Evolutionary conservation across 2,329 filamentous ascomycete genomes (phyloP).

Genomic region (Fusarium poae): DNA sequence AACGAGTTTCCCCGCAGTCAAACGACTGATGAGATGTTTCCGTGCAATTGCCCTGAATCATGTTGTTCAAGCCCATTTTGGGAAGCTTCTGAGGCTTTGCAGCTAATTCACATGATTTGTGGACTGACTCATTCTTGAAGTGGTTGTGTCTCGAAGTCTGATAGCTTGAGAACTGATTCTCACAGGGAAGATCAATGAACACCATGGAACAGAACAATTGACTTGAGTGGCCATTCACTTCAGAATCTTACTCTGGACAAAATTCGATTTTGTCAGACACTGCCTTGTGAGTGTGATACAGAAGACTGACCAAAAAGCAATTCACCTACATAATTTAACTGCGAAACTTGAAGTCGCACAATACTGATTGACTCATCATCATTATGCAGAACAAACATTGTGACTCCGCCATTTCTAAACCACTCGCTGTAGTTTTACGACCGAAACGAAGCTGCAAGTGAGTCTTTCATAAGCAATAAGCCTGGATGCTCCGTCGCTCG

Average conservation of each 20-base stretch:
- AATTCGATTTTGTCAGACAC: no score
- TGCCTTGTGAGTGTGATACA: background rate
- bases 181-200: background rate
- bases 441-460: background rate
- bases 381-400: background rate
- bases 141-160: no score
- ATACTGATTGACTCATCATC: no score
- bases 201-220: background rate
- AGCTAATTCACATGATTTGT: no score
- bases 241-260: no score
- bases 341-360: background rate
- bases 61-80: background rate
- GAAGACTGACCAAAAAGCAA: background rate
- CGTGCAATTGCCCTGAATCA: background rate
- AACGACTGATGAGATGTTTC: background rate
- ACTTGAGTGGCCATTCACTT: fast-evolving
- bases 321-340: fast-evolving
- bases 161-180: no score
- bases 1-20: background rate
- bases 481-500: background rate
- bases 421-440: background rate
- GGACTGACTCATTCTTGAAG: fast-evolving
- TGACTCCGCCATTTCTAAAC: fast-evolving
- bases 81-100: background rate
- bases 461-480: background rate